Base-by-base conservation (phyloP, 2,329 filamentous ascomycete genomes). In the Sporothrix phasma region DNA sequence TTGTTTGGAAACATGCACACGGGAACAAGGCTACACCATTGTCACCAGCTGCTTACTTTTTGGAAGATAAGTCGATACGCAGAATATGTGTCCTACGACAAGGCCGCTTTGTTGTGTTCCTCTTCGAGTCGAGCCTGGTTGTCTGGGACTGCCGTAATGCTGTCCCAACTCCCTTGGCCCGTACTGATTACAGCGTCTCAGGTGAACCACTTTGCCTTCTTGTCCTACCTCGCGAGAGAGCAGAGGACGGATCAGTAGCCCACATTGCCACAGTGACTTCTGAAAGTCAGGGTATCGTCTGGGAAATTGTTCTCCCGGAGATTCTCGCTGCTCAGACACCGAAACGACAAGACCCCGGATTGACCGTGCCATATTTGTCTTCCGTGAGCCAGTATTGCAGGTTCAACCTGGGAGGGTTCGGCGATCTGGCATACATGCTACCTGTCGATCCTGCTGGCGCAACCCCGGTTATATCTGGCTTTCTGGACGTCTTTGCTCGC, bases 391-490 rank as follows among this genome's bases (percentile, higher is more conserved):
- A 92, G 68, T 90, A 91, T 67, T 90, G 85, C 71, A 81, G 76
- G 1, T 94, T 96, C 71, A 79, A 86, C 62, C 78, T 95, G 2
- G 81, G 85, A 0, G 78, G 78, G 19, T 76, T 78, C 0, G 80
- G 84, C n/a, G 80, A 83, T 59, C 73, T 88, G 51, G 80, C 83
- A 15, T 86, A 86, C 67, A 80, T 96, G 19, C 78, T 96, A 10
- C 90, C 92, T 0, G 90, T 96, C 54, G 92, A 96, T 70, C 91
- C 92, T 60, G 92, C 91, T 1, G 92, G 92, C 1, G 86, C 88
- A 11, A 79, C 83, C 45, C 84, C 87, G 1, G 80, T 87, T 3
- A 83, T 86, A 11, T 89, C 90, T 3, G 89, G 88, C 0, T 95
- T 92, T 67, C 81, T 96, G 37, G 92, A 96, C 73, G 84, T 90